A percentile compares a stretch with the other conserved stretches of the same genome.
Evolutionary conservation across 176 grass and related monocot genomes (phyloP).

Genomic region (Hsuehochloa calcarea): DNA sequence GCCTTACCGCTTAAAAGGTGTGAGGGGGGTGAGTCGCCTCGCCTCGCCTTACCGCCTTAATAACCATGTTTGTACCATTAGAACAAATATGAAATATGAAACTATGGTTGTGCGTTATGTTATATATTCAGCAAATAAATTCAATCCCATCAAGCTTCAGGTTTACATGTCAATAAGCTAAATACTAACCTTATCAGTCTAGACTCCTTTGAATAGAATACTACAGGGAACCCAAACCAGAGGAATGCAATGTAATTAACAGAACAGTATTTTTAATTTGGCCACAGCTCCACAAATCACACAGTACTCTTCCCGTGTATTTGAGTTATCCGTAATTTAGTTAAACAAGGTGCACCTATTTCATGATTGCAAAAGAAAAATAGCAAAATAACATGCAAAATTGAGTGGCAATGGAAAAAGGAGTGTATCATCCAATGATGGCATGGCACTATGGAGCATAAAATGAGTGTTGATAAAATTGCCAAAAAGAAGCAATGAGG

Average conservation of each 20-base stretch:
- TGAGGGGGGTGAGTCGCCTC: no score
- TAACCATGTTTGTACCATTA: neutral
- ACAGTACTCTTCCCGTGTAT: neutral
- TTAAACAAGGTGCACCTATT: neutral
- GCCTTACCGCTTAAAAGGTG: no score
- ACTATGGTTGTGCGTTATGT: neutral
- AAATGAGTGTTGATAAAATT: neutral
- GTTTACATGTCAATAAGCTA: neutral
- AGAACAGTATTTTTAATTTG: neutral
- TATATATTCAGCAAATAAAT: neutral
- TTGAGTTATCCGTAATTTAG: neutral
- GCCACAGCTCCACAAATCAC: constrained; percentile 2
- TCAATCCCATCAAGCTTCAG: neutral
- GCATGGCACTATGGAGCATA: neutral
- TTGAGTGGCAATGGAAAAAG: constrained; percentile 11
- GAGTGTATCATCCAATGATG: neutral
- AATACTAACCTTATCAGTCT: neutral
- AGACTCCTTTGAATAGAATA: neutral
- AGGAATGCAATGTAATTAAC: constrained; percentile 1
- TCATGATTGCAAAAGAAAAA: neutral
- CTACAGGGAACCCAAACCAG: neutral
- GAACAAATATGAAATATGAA: neutral
- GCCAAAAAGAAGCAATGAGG: constrained; percentile 2
- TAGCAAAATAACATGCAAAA: neutral
- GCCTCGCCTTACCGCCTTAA: no score